Conservation (phyloP, 2,329 filamentous ascomycete species). For the Xylariaceae sp. region DNA sequence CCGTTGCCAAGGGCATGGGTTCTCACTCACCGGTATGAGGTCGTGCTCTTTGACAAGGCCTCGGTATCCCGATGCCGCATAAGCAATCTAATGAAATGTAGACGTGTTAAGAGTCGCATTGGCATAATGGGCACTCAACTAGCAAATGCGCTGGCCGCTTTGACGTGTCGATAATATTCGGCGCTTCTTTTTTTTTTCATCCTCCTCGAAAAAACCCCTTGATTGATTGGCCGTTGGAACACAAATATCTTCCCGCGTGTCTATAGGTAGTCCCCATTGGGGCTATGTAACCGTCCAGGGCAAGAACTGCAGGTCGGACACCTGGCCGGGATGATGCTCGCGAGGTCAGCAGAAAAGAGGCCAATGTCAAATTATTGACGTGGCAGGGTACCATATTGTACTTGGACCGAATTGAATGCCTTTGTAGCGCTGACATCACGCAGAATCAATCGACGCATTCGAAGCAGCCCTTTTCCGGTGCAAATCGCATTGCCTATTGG, state of each 20-base stretch:
- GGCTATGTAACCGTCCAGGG: neutral
- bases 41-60: constrained; percentile 6
- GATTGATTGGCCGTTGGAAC: constrained; percentile 18
- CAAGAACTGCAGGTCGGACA: constrained; percentile 21
- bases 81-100: constrained; percentile 16
- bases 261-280: constrained; percentile 14
- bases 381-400: constrained; percentile 12
- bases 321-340: constrained; percentile 16
- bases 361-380: constrained; percentile 22
- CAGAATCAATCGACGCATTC: constrained; percentile 11
- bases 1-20: constrained; percentile 6
- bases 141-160: constrained; percentile 23
- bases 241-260: constrained; percentile 12
- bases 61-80: constrained; percentile 15
- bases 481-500: constrained; percentile 9
- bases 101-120: constrained; percentile 21
- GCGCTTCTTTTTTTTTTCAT: constrained; percentile 7
- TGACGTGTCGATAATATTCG: constrained; percentile 17
- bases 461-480: constrained; percentile 2
- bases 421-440: constrained; percentile 16
- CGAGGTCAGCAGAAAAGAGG: constrained; percentile 18
- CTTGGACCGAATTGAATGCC: constrained; percentile 5
- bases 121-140: constrained; percentile 21
- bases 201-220: neutral
- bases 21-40: constrained; percentile 6